phyloP scores from a whole-genome alignment of 108 stramenopile species.

The Cyclotella kingstonii region DNA sequence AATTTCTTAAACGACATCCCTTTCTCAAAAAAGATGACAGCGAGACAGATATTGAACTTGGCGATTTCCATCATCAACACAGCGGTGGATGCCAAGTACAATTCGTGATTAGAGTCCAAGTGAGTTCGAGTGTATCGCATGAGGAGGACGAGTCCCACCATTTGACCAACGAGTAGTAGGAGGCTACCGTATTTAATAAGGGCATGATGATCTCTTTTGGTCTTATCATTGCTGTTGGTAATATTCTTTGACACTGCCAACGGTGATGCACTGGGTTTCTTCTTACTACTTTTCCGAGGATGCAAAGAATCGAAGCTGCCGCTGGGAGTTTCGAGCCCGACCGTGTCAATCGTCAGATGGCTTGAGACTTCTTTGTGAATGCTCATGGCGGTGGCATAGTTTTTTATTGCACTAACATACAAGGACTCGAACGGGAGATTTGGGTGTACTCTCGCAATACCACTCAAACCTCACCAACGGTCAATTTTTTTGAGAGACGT shows the following conservation, averaged over 20 bases:
- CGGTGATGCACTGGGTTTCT: not conserved
- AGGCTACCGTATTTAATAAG: slow-evolving; percentile 82
- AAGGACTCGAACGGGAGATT: too few species aligned
- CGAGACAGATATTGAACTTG: slow-evolving; percentile 64
- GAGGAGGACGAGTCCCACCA: slow-evolving; percentile 84
- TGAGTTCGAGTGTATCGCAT: slow-evolving; percentile 78
- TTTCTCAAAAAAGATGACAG: slow-evolving; percentile 63
- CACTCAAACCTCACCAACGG: too few species aligned
- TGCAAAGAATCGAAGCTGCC: too few species aligned
- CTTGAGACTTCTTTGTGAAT: too few species aligned
- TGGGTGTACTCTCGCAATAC: too few species aligned
- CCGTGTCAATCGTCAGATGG: too few species aligned
- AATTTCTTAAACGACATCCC: slow-evolving; percentile 15
- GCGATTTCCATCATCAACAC: slow-evolving; percentile 78
- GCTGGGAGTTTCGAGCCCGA: too few species aligned
- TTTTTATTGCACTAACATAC: too few species aligned
- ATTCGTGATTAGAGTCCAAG: slow-evolving; percentile 32
- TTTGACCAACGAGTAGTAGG: slow-evolving; percentile 79
- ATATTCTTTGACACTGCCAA: too few species aligned
- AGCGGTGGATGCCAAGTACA: slow-evolving; percentile 83
- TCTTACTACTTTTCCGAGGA: not conserved
- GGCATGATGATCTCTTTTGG: slow-evolving; percentile 5
- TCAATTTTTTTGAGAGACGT: too few species aligned
- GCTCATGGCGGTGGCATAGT: too few species aligned
- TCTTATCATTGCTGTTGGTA: too few species aligned